Evolutionary conservation across 345 rosid genomes (phyloP), one percentile per base, ranked within the genome.

Genomic region (Hypericum perforatum): DNA sequence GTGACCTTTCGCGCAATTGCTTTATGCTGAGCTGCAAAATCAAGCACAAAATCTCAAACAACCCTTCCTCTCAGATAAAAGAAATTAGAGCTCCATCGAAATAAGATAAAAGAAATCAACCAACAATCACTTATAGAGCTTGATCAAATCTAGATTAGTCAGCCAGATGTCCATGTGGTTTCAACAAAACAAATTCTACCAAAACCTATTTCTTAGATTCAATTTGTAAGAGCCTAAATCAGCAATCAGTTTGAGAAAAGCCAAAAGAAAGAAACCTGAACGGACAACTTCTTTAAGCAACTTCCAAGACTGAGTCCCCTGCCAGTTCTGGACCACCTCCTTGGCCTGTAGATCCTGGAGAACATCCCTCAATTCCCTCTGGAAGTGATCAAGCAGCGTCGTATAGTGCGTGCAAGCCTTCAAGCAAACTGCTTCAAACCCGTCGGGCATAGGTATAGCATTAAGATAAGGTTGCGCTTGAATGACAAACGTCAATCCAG

Each of bases 381-480:
- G 97, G 76, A 90, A 90, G 63, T 91, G 76, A 78, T 91, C 98
- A 43, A 91, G 87, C 10, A 91, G 70, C 3, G 96, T 87, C 0
- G 98, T 89, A 57, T 87, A 91, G 72, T 91, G 95, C 7, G 95
- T 79, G 56, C 85, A 78, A 39, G 88, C 87, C 68, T 91, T 91
- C 66, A 91, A 73, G 69, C 98, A 84, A 59, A 81, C 55, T 15
- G 87, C 86, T 63, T 91, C 96, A 9, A 78, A 54, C 5, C 98
- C 95, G 7, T 75, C 56, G 13, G 98, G 98, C 78, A 91, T 87
- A 5, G 98, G 95, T 66, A 79, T 54, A 8, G 89, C 86, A 62
- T 75, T 91, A 50, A 85, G 80, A 60, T 84, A 87, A 51, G 95
- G 82, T 62, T 91, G 98, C 12, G 95, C 81, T 48, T 91, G 84